Conservation (phyloP, 139 green algal genomes). For the Coelastrella sp. region DNA sequence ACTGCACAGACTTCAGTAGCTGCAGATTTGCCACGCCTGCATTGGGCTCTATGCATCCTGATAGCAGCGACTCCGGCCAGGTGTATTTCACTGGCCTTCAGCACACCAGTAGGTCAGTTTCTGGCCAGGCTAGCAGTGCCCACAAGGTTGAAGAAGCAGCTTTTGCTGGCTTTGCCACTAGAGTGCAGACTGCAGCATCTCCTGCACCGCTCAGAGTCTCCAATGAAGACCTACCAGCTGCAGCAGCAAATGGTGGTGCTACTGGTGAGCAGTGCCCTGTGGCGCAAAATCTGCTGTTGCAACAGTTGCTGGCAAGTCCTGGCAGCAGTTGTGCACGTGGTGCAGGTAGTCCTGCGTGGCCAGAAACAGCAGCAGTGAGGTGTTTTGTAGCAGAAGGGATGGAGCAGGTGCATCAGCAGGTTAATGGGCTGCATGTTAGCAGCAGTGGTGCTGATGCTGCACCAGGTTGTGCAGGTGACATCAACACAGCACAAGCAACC, state of each 20-base stretch:
- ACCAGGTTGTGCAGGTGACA: no score
- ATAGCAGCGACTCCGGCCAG: no score
- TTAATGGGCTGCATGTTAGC: background rate
- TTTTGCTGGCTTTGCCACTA: background rate
- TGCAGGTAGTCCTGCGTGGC: background rate
- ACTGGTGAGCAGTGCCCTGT: background rate
- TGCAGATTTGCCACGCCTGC: background rate
- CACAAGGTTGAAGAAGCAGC: background rate
- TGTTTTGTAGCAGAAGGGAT: background rate
- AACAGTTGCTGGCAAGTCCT: constrained; percentile 29
- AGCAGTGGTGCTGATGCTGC: no score
- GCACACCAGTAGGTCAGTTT: background rate
- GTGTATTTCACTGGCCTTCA: background rate
- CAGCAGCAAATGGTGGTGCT: background rate
- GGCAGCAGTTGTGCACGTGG: background rate
- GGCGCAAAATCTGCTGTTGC: background rate
- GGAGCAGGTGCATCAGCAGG: background rate
- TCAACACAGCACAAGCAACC: no score
- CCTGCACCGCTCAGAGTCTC: no score
- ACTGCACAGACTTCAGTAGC: background rate
- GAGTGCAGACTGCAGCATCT: no score
- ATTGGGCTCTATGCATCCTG: background rate
- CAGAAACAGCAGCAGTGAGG: background rate
- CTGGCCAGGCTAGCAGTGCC: background rate
- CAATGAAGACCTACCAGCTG: background rate